Percentiles rank a stretch among this genome's conserved stretches.
These are phyloP conservation scores for Trichoderma koningii DNA, from an alignment of 2,329 filamentous ascomycete species.

Conservation along the genomic window DNA sequence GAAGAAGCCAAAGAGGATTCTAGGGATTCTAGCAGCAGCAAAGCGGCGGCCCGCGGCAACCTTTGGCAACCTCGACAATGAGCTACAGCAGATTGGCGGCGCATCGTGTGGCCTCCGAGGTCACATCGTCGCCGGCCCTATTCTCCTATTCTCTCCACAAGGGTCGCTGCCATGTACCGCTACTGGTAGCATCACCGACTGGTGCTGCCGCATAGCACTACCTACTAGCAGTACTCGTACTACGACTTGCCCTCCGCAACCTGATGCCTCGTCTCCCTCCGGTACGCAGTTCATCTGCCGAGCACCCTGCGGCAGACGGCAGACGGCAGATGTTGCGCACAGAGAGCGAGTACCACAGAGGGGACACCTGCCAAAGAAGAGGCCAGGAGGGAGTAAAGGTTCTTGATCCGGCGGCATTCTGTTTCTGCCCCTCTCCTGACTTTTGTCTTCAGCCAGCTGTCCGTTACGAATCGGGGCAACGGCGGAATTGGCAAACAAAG, in stretches of 20 bases:
- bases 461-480: not conserved
- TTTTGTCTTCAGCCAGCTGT: not conserved
- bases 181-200: not conserved
- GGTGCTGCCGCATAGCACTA: not conserved
- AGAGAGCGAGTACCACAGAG: no score
- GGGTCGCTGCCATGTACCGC: not conserved
- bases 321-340: slow-evolving; percentile 21
- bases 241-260: slow-evolving; percentile 1
- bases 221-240: not conserved
- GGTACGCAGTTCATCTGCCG: slow-evolving; percentile 27
- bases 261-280: slow-evolving; percentile 18
- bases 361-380: not conserved
- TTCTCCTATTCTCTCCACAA: slow-evolving; percentile 16
- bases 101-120: slow-evolving; percentile 19
- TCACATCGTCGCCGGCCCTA: slow-evolving; percentile 25
- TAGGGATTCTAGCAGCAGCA: slow-evolving; percentile 17
- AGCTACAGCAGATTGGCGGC: slow-evolving; percentile 14
- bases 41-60: slow-evolving; percentile 26
- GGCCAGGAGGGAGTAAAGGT: no score
- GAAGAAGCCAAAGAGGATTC: slow-evolving; percentile 9
- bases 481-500: not conserved
- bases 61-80: slow-evolving; percentile 9
- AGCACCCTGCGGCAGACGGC: slow-evolving; percentile 8
- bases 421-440: no score
- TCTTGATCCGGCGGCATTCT: no score